Conservation (phyloP, 352 stramenopile species). For the Pythium aquatile region DNA sequence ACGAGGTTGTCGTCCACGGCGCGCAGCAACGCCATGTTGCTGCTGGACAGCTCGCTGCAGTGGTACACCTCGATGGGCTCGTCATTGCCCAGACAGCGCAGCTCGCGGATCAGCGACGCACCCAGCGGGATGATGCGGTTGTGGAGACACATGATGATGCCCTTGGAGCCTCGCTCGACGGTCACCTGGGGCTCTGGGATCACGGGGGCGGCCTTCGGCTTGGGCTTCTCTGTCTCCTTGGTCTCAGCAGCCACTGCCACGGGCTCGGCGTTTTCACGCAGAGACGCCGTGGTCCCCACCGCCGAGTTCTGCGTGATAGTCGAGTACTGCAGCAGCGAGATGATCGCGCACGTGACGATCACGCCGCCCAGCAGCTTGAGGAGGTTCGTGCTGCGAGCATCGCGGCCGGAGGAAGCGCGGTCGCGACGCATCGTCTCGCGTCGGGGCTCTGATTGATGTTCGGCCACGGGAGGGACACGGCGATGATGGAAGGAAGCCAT, state of each 20-base stretch:
- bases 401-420: constrained; percentile 14
- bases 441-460: not conserved
- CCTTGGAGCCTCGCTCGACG: constrained; percentile 20
- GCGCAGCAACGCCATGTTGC: constrained; percentile 18
- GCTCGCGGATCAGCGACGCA: constrained; percentile 32
- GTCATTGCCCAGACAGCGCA: constrained; percentile 28
- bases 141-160: constrained; percentile 38
- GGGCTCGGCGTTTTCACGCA: constrained; percentile 6
- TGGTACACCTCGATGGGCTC: constrained; percentile 34
- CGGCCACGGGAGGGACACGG: not conserved
- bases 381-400: constrained; percentile 14
- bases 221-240: not conserved
- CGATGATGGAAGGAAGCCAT: not conserved
- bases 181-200: constrained; percentile 14
- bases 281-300: constrained; percentile 4
- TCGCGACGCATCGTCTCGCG: constrained; percentile 19
- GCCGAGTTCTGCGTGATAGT: constrained; percentile 19
- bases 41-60: constrained; percentile 28
- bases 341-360: constrained; percentile 17
- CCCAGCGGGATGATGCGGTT: constrained; percentile 31
- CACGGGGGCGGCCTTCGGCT: constrained; percentile 7
- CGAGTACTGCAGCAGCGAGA: constrained; percentile 23
- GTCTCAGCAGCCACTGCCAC: not conserved
- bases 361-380: constrained; percentile 24
- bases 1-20: constrained; percentile 26